phyloP scores from a whole-genome alignment of 1,284 basidiomycete species.

The Veloboletus limbatus region DNA sequence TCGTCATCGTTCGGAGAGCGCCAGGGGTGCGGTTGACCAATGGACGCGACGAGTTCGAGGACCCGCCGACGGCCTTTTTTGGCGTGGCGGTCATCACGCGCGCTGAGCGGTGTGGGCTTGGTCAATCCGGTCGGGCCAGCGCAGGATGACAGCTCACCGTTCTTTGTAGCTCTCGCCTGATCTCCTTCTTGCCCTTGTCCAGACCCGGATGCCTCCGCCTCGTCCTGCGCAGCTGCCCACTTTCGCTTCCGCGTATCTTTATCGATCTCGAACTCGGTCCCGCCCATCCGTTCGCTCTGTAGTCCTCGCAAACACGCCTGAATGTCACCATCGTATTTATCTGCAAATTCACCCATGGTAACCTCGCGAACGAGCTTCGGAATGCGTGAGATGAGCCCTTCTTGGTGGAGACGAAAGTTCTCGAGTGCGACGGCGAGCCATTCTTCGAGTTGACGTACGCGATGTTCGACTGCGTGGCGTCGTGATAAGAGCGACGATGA shows the following conservation, averaged over 20 bases:
- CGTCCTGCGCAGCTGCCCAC: constrained; percentile 64
- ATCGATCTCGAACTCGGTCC: constrained; percentile 57
- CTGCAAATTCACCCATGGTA: constrained; percentile 71
- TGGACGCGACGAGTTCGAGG: too few species aligned
- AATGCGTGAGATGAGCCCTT: constrained; percentile 69
- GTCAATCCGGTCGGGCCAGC: background rate
- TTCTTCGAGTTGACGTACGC: constrained; percentile 64
- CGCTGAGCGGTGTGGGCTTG: too few species aligned
- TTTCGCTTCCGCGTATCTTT: constrained; percentile 68
- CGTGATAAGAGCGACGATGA: too few species aligned
- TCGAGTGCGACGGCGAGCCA: constrained; percentile 69
- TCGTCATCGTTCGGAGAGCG: too few species aligned
- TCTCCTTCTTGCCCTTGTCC: too few species aligned
- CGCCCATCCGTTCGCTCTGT: constrained; percentile 55
- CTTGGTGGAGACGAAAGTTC: constrained; percentile 67
- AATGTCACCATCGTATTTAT: constrained; percentile 72
- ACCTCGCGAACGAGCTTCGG: constrained; percentile 69
- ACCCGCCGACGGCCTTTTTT: constrained; percentile 47
- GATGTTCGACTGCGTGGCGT: constrained; percentile 55
- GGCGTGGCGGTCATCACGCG: constrained; percentile 50
- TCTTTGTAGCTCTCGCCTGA: constrained; percentile 60
- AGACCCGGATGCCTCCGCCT: too few species aligned
- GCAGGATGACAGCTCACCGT: constrained; percentile 42
- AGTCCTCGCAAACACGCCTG: constrained; percentile 63
- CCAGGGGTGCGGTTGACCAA: too few species aligned